Base-by-base conservation (phyloP, 257 asterid species). In the Solanum chiquidenum region DNA sequence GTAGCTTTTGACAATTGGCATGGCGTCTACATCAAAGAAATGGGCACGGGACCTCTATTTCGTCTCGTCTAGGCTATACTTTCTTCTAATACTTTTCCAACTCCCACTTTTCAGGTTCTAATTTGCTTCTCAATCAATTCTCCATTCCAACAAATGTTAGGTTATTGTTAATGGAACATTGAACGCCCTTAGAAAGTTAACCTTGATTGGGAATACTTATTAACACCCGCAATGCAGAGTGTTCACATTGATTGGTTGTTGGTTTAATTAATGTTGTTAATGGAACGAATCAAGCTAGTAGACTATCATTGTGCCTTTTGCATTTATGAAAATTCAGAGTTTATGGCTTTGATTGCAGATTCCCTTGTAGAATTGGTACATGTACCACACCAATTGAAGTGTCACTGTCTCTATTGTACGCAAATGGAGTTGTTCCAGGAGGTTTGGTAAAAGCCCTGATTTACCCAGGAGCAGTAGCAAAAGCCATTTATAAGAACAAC, bases 71-170 rank as follows among this genome's bases (percentile, higher is more conserved):
- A 90, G 42, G 31, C 12, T 94, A 42, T 94, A 87, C 91, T 94
- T 95, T 87, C 73, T 90, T 89, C 62, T 94, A 33, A 92, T 95
- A 35, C 90, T 95, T 14, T 74, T 90, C n/a, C 95, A 94, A 90
- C 34, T 95, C 88, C 98, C 97, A 74, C 94, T 93, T 89, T 95
- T 95, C 94, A 89, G 96, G 98, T 94, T 72, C 66, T 86, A 18
- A 27, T 80, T 29, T 29, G 11, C 42, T 80, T 25, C 9, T 79
- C 13, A 38, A 76, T 76, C 34, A 12, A 23, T 40, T 75, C 2
- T 12, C 60, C 20, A 40, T 75, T 38, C 12, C 6, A 40, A 29
- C 35, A 76, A 25, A 13, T 44, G 25, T 44, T 79, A 42, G 12
- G 16, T 44, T 64, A 44, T 77, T 79, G 11, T 8, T 1, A 13